These are phyloP conservation scores for Hamamelis virginiana DNA, from an alignment of 164 flowering plant species.

Conservation along the genomic window DNA sequence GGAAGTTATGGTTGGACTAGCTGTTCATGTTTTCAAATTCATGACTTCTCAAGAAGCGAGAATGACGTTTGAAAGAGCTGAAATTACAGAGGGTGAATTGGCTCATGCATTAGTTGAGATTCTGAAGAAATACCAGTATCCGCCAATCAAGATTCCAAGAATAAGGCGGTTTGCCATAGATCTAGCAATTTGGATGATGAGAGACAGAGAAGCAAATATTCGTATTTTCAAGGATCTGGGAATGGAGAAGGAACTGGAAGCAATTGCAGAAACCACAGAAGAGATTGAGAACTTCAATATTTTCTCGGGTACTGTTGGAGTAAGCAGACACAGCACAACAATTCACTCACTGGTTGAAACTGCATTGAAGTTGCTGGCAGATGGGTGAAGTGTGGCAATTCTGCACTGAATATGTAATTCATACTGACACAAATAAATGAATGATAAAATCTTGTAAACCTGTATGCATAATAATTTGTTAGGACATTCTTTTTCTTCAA, in stretches of 20 bases:
- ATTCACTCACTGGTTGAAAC: constrained; percentile 65
- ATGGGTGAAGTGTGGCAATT: too few relatives aligned
- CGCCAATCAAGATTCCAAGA: constrained; percentile 62
- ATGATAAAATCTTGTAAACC: too few relatives aligned
- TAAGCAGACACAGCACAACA: constrained; percentile 54
- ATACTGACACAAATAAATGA: too few relatives aligned
- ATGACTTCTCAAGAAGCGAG: constrained; percentile 49
- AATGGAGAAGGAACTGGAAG: constrained; percentile 59
- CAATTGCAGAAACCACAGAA: constrained; percentile 63
- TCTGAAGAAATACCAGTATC: constrained; percentile 49
- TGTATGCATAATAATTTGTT: too few relatives aligned
- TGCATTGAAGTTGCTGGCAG: constrained; percentile 54
- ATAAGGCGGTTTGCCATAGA: constrained; percentile 76
- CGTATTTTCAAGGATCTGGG: constrained; percentile 46
- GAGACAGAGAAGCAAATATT: constrained; percentile 33
- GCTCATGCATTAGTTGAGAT: constrained; percentile 46
- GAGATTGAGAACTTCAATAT: constrained; percentile 82
- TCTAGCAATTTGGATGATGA: constrained; percentile 84
- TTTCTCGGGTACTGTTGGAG: constrained; percentile 81
- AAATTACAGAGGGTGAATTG: constrained; percentile 39
- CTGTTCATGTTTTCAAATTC: too few relatives aligned
- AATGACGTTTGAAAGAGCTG: constrained; percentile 38
- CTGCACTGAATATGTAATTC: too few relatives aligned
- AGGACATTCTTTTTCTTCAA: too few relatives aligned
- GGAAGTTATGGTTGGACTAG: too few relatives aligned